Conservation (phyloP, 2,329 filamentous ascomycete genomes). For the Pseudogymnoascus sp. region DNA sequence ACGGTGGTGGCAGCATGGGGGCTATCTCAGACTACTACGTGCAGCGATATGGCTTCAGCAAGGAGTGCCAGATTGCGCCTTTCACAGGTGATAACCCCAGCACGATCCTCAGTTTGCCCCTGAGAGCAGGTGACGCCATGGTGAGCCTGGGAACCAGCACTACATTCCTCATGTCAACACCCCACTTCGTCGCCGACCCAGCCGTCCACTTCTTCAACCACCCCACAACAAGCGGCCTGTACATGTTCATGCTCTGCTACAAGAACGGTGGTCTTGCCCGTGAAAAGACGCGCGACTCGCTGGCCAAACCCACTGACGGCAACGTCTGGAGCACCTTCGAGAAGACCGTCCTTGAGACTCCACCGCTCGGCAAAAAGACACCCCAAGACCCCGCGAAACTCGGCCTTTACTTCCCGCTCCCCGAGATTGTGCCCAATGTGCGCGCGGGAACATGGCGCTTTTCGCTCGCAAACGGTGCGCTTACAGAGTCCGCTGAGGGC, state of each 20-base stretch:
- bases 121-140: slow-evolving; percentile 83
- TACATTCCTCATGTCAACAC: slow-evolving; percentile 94
- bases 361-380: slow-evolving; percentile 56
- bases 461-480: slow-evolving; percentile 41
- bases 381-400: slow-evolving; percentile 59
- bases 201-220: slow-evolving; percentile 98
- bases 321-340: slow-evolving; percentile 78
- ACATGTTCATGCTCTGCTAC: slow-evolving; percentile 99
- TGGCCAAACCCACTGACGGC: slow-evolving; percentile 46
- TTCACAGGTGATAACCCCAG: slow-evolving; percentile 96
- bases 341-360: slow-evolving; percentile 55
- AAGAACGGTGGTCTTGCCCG: slow-evolving; percentile 94
- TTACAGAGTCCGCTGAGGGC: slow-evolving; percentile 30
- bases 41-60: slow-evolving; percentile 64
- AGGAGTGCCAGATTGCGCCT: slow-evolving; percentile 67
- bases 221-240: slow-evolving; percentile 78
- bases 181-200: slow-evolving; percentile 80
- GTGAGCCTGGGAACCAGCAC: slow-evolving; percentile 91
- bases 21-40: slow-evolving; percentile 71
- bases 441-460: slow-evolving; percentile 80
- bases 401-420: slow-evolving; percentile 89
- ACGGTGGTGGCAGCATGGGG: slow-evolving; percentile 74
- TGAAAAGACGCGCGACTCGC: slow-evolving; percentile 75
- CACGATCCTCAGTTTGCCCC: slow-evolving; percentile 83
- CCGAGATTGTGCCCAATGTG: slow-evolving; percentile 92